These are phyloP conservation scores for Trichoderma atrobrunneum DNA, from an alignment of 2,329 filamentous ascomycete species.

Conservation along the genomic window DNA sequence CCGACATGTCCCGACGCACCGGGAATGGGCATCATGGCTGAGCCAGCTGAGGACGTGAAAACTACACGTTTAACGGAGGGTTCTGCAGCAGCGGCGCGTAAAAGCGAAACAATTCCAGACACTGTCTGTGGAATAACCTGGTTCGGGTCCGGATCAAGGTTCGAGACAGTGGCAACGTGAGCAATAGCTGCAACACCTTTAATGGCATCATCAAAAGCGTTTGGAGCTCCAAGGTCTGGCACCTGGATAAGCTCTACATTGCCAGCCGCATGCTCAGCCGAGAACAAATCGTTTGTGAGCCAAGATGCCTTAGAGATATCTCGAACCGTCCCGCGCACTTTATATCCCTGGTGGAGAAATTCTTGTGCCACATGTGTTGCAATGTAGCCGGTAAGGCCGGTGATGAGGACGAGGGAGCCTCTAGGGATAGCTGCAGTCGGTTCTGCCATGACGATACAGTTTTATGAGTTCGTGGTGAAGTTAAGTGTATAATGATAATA, in stretches of 20 bases:
- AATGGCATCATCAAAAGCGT: background rate
- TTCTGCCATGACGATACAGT: background rate
- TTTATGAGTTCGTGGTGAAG: background rate
- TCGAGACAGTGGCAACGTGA: background rate
- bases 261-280: background rate
- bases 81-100: background rate
- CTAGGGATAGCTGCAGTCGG: background rate
- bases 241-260: background rate
- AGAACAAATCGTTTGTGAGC: background rate
- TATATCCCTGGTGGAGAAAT: background rate
- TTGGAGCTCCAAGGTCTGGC: background rate
- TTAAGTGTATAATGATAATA: background rate
- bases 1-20: background rate
- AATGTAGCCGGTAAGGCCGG: background rate
- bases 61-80: background rate
- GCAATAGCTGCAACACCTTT: background rate
- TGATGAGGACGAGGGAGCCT: background rate
- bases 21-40: background rate
- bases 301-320: background rate
- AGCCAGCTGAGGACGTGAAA: background rate
- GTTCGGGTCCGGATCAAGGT: background rate
- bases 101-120: background rate
- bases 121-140: background rate
- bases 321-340: background rate
- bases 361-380: background rate